A percentile compares a stretch with the other conserved stretches of the same genome.
These are phyloP conservation scores for Drechslerella coelobrocha DNA, from an alignment of 2,329 filamentous ascomycete species.

Conservation along the genomic window DNA sequence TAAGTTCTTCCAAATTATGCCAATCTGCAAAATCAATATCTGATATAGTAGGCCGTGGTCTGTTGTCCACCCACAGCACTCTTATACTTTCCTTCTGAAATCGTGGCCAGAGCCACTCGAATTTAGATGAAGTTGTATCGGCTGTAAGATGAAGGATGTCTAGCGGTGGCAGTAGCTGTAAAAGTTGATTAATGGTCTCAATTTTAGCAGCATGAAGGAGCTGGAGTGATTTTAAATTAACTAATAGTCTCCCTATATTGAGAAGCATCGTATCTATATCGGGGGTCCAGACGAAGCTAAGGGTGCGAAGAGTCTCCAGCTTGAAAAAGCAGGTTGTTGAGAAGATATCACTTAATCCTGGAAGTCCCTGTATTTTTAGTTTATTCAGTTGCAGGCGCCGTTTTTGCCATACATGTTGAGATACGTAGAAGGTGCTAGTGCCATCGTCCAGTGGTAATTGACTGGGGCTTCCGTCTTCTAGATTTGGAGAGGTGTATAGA, in stretches of 20 bases:
- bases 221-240: slow-evolving; percentile 19
- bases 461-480: neutral
- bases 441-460: neutral
- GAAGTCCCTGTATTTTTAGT: slow-evolving; percentile 8
- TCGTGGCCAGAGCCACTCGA: neutral
- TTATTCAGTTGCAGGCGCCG: slow-evolving; percentile 3
- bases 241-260: slow-evolving; percentile 1
- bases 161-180: slow-evolving; percentile 6
- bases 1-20: slow-evolving; percentile 16
- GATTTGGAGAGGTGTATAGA: neutral
- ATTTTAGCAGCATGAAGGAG: neutral
- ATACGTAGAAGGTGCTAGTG: neutral
- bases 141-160: slow-evolving; percentile 12
- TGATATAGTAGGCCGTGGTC: neutral
- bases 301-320: neutral
- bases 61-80: slow-evolving; percentile 5
- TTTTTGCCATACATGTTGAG: slow-evolving; percentile 1
- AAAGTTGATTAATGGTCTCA: neutral
- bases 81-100: slow-evolving; percentile 7
- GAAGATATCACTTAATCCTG: neutral
- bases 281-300: slow-evolving; percentile 2
- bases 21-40: slow-evolving; percentile 4
- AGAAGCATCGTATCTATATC: slow-evolving; percentile 4
- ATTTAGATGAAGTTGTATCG: neutral
- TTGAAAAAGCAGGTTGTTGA: slow-evolving; percentile 1